phyloP scores from a whole-genome alignment of 345 rosid species.

The Brassica napus region Da-Ae NC_063434.1:26721001-26721500 shows the following conservation, averaged over 20 bases:
- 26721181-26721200: constrained; percentile 70
- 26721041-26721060: constrained; percentile 51
- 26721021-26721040: constrained; percentile 71
- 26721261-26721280: not conserved
- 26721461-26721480: not conserved
- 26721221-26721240: not conserved
- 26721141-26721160: not conserved
- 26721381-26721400: not conserved
- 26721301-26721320: not conserved
- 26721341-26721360: not conserved
- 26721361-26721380: not conserved
- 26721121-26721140: not conserved
- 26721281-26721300: not conserved
- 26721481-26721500: not conserved
- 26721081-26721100: constrained; percentile 47
- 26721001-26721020: not conserved
- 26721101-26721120: not conserved
- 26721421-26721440: not conserved
- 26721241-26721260: not conserved
- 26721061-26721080: constrained; percentile 59
- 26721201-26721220: constrained; percentile 65
- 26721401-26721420: not conserved
- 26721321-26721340: not conserved
- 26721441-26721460: not conserved
- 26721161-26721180: constrained; percentile 1